Evolutionary conservation across 1,284 basidiomycete species (phyloP).

Genomic region (Leccinum pachyderme): DNA sequence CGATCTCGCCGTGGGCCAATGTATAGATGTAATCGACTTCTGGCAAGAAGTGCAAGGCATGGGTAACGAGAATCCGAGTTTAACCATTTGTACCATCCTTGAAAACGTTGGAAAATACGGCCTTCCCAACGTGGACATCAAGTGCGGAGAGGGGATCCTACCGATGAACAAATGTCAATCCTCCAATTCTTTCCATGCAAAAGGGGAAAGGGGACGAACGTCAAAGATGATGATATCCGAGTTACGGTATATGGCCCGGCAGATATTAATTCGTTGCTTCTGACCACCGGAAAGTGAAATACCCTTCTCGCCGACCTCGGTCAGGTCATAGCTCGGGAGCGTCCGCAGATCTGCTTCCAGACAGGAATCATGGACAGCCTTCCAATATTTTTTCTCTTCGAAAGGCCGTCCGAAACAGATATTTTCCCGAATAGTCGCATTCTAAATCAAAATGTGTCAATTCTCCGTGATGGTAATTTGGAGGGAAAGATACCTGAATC

Average conservation of each 20-base stretch:
- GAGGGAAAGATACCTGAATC: constrained; percentile 68
- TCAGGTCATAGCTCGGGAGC: constrained; percentile 71
- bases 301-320: constrained; percentile 92
- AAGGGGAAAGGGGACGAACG: constrained; percentile 29
- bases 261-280: constrained; percentile 77
- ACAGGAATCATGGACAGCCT: constrained; percentile 58
- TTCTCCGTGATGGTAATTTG: not conserved
- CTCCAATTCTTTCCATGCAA: not conserved
- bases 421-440: constrained; percentile 77
- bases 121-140: constrained; percentile 86
- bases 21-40: constrained; percentile 76
- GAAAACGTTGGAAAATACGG: constrained; percentile 84
- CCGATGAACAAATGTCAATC: not conserved
- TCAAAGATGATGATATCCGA: constrained; percentile 87
- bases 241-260: constrained; percentile 82
- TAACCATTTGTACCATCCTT: constrained; percentile 54
- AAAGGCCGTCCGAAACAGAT: constrained; percentile 71
- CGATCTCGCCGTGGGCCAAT: constrained; percentile 68
- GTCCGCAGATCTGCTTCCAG: constrained; percentile 65
- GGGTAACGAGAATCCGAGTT: constrained; percentile 83
- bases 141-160: constrained; percentile 76
- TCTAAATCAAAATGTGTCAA: constrained; percentile 35
- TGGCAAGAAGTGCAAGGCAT: constrained; percentile 80
- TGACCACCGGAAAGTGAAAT: constrained; percentile 83
- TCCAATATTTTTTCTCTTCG: constrained; percentile 64